Base-by-base conservation (phyloP, 1,139 yeast species). In the Candida freyschussii region DNA sequence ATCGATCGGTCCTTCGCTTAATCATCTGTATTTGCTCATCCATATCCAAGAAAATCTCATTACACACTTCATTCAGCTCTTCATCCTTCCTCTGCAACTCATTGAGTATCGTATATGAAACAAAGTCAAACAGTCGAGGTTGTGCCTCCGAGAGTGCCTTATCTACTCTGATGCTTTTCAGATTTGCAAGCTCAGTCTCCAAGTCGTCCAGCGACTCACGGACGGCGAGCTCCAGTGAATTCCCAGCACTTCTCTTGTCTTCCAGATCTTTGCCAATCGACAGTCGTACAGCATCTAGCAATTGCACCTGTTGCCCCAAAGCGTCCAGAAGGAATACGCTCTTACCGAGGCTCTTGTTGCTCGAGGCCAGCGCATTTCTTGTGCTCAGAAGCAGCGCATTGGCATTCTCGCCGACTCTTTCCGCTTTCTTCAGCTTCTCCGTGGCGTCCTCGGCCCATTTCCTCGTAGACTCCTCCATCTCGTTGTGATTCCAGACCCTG, bases 71-170 rank as follows among this genome's bases (percentile, higher is more conserved):
- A 4, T 26, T 29, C 18, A 36, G 26, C 15, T 13, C 28, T 19
- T 23, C 29, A 12, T 30, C 32, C 12, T 32, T 22, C 13, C 24
- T 11, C 17, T 28, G 24, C 38, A 59, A 57, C 30, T 51, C 53
- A 33, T 50, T 60, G 23, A 48, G 41, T 19, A 55, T 47, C 33
- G 61, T 64, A 28, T 55, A 63, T 4, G 71, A 65, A 2, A 72
- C 67, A 45, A 68, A 72, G 33, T 68, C 69, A 23, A 62, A 60
- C 21, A 72, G 50, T 7, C 24, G 28, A 8, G 39, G 28, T 25
- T 44, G 40, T 23, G 25, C 33, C 17, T 29, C 34, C 6, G 39
- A 41, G 24, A 60, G 48, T 5, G 56, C 52, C 12, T 47, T 37
- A 40, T 57, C 61, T 15, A 57, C 47, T 7, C 44, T 27, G n/a